Evolutionary conservation across 176 grass and related monocot species (phyloP).

Genomic region (Carex cristatella): DNA sequence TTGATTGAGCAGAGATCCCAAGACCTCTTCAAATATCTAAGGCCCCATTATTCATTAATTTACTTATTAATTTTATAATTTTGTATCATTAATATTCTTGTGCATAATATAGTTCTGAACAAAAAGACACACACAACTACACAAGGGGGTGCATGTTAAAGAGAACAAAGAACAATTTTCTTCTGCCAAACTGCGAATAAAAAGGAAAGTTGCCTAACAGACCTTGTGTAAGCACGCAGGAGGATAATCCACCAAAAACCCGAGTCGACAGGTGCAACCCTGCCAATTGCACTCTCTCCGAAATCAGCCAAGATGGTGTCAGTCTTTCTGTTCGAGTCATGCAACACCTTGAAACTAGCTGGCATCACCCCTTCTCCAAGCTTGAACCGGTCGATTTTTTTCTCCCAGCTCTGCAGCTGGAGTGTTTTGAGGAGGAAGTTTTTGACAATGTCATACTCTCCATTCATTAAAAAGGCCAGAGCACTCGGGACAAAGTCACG

Average conservation of each 20-base stretch:
- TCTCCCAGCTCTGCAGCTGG: conserved; percentile 80
- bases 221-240: conserved; percentile 95
- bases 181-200: not conserved
- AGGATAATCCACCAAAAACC: conserved; percentile 99
- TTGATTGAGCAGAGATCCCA: not conserved
- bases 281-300: conserved; percentile 81
- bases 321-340: conserved; percentile 43
- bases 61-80: not conserved
- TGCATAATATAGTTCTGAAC: not conserved
- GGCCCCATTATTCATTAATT: not conserved
- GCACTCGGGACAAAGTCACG: conserved; percentile 90
- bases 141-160: not conserved
- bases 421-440: conserved; percentile 87
- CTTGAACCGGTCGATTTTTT: conserved; percentile 90
- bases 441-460: conserved; percentile 84
- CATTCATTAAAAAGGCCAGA: conserved; percentile 89
- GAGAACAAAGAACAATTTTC: not conserved
- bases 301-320: conserved; percentile 87
- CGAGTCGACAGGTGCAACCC: conserved; percentile 88
- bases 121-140: not conserved
- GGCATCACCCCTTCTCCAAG: conserved; percentile 92
- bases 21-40: not conserved
- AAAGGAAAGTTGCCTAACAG: not conserved
- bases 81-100: not conserved
- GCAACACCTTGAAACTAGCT: conserved; percentile 91